Evolutionary conservation across 2,329 filamentous ascomycete genomes (phyloP), one percentile per base, ranked within the genome.

Genomic region (Aspergillus pseudotamarii): DNA sequence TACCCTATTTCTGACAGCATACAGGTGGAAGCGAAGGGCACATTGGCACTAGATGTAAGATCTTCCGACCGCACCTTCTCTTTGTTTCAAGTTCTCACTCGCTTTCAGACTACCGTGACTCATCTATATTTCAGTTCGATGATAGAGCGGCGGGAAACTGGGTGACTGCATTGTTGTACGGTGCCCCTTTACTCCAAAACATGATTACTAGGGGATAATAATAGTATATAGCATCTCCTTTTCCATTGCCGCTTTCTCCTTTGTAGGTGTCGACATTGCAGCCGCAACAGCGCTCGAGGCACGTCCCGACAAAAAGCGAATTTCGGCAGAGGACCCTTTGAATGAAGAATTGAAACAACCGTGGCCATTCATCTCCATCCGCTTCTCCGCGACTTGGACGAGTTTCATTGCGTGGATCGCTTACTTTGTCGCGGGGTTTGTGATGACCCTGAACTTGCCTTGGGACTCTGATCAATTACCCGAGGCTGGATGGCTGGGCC

Each of bases 261-360:
- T 71, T 46, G 66, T 74, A 14, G 76, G 76, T 0, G 69, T 78
- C 11, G 76, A 78, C 50, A 71, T 76, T 4, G 68, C 75, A 1
- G 72, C 76, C 0, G 71, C 75, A 5, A 76, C 73, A 10, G 76
- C 76, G 2, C 66, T 77, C 12, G 76, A 78, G 65, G 76, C 75
- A n/a, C 65, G 66, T 32, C 61, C 68, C 21, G 67, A 68, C 12
- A 57, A 36, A 48, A 62, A 54, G 43, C 46, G 50, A 16, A 21
- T 53, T 41, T 41, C 58, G 34, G 36, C 21, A 6, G 56, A 56
- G 11, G 36, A 61, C n/a, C 14, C 10, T 5, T 41, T 32, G 9
- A 53, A 58, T 6, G 61, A 54, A 14, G 16, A 21, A 4, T 11
- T 12, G 1, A 59, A 57, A 36, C 21, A 48, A 10, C 51, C 58